Evolutionary conservation across 75 land plant species (phyloP), one percentile per base, ranked within the genome.

Genomic region (Chamaecyparis obtusa): DNA sequence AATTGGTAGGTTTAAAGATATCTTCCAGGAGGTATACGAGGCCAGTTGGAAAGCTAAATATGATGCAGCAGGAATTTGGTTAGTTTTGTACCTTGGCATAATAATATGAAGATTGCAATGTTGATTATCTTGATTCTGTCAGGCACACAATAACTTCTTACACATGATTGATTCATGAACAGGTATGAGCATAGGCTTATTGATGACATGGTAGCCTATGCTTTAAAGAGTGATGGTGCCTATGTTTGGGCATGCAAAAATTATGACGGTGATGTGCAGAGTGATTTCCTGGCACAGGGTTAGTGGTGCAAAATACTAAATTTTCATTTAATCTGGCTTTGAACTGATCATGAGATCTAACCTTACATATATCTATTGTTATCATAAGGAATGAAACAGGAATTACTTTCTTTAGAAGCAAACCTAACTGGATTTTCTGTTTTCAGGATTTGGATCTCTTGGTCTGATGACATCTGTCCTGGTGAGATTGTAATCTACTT

Each of bases 141-240:
- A 21, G 82, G 35, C 1, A 57, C 35, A n/a, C 55, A 35, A 56
- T 55, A 85, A n/a, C 32, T 60, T 2, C 55, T 84, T 51, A 35
- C 72, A 27, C 72, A 21, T 88, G 33, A 84, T 51, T 75, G 48
- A 71, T 87, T 5, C 21, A 69, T 67, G 60, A 30, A 74, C 86
- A 97, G 99, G 99, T 97, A 98, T 87, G 99, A 98, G 84, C 99
- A 98, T 86, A 92, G 99, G 41, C 95, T 98, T 35, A 98, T 98
- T 87, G 99, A 98, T 93, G 99, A 98, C 88, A 98, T 98, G 99
- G 99, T 98, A 76, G 99, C 99, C 13, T 98, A 98, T 92, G 97
- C 98, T 57, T 83, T 98, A 0, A 98, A 98, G 87, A 98, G 99
- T 87, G 98, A 95, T 49, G 99, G 99, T 74, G 99, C 92, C 44